Conservation (phyloP, 164 flowering plant genomes). For the Echeveria elegans region DNA sequence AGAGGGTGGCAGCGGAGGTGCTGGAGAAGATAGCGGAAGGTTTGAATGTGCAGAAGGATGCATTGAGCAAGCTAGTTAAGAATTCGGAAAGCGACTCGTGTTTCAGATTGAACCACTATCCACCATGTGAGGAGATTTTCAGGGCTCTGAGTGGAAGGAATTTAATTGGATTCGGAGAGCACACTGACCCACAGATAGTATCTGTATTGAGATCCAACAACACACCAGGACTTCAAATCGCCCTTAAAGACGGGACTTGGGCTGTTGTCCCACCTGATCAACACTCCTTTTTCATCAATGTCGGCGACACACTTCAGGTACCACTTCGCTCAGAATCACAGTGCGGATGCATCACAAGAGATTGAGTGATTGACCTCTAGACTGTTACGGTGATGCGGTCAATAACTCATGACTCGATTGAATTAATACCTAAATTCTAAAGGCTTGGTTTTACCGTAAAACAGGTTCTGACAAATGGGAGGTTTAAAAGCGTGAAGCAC, state of each 20-base stretch:
- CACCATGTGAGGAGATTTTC: conserved; percentile 54
- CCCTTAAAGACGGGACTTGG: conserved; percentile 71
- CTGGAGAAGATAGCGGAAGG: conserved; percentile 65
- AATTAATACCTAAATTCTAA: no score
- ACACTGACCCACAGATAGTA: no score
- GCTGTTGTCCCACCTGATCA: conserved; percentile 74
- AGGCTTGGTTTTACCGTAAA: no score
- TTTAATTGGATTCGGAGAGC: conserved; percentile 5
- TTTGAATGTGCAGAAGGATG: conserved; percentile 35
- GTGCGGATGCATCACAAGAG: conserved; percentile 29
- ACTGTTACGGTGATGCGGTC: no score
- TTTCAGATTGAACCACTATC: conserved; percentile 30
- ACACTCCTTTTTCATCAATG: conserved; percentile 64
- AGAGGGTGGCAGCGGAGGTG: conserved; percentile 34
- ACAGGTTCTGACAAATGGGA: conserved; percentile 95
- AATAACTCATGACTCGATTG: no score
- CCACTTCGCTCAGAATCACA: no score
- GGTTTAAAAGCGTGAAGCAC: conserved; percentile 77
- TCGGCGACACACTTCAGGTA: conserved; percentile 84
- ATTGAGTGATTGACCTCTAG: no score
- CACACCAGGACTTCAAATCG: conserved; percentile 69
- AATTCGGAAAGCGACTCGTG: conserved; percentile 60
- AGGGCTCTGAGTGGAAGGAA: conserved; percentile 29
- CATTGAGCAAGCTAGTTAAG: conserved; percentile 38
- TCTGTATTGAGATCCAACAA: conserved; percentile 45